phyloP scores from a whole-genome alignment of 257 asterid genomes.

The Thymus quinquecostatus region DNA sequence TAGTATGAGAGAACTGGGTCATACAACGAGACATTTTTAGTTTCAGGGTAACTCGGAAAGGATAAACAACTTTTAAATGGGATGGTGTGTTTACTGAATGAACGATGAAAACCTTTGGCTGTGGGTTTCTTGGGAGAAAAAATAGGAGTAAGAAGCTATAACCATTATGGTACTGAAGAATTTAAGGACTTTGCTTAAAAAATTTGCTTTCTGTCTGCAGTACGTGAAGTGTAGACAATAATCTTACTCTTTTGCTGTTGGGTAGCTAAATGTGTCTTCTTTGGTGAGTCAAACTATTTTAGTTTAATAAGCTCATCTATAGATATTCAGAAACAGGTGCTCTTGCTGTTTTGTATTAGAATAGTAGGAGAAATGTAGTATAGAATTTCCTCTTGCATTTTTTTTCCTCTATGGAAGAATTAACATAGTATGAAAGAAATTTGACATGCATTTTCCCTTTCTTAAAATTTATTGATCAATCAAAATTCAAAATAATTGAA shows the following conservation, averaged over 20 bases:
- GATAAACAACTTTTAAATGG: background rate
- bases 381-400: background rate
- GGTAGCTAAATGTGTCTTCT: slow-evolving; percentile 4
- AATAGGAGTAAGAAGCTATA: slow-evolving; percentile 9
- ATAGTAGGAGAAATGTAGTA: background rate
- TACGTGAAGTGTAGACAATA: slow-evolving; percentile 6
- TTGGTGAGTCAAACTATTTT: background rate
- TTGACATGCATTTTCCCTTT: background rate
- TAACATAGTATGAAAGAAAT: no score
- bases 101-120: background rate
- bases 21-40: background rate
- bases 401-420: background rate
- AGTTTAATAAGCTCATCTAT: slow-evolving; percentile 8
- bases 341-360: background rate
- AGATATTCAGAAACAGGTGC: background rate
- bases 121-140: background rate
- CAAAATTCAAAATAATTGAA: background rate
- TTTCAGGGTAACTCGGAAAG: background rate
- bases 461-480: background rate
- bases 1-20: background rate
- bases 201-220: background rate
- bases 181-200: background rate
- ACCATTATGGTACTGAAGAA: background rate
- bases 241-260: background rate
- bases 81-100: background rate